These are phyloP conservation scores for Ramularia endophylla DNA, from an alignment of 2,329 filamentous ascomycete species.

Conservation along the genomic window DNA sequence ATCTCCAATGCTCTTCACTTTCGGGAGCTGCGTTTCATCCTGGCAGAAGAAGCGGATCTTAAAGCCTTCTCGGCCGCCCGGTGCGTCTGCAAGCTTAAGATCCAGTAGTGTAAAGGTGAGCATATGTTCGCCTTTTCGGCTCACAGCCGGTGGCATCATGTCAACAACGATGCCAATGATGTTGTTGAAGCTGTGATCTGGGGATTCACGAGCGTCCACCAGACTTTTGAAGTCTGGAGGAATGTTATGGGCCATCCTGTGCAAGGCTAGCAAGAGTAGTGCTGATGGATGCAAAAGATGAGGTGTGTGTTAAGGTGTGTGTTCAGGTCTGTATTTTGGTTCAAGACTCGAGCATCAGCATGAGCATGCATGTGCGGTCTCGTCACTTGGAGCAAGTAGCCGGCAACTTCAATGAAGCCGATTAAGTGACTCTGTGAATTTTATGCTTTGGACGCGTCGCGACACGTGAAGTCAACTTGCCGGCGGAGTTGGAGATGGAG, in stretches of 20 bases:
- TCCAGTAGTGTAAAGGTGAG: conserved; percentile 37
- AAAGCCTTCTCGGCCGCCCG: conserved; percentile 18
- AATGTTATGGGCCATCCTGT: conserved; percentile 10
- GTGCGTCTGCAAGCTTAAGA: conserved; percentile 13
- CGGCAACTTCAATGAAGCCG: no score
- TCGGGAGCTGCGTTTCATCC: conserved; percentile 31
- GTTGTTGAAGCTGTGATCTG: conserved; percentile 39
- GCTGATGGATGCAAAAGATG: no score
- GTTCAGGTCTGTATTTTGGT: no score
- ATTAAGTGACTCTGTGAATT: no score
- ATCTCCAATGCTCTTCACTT: conserved; percentile 49
- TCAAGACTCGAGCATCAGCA: no score
- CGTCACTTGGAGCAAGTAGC: no score
- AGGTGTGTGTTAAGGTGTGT: no score
- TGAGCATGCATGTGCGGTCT: no score
- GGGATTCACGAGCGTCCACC: conserved; percentile 13
- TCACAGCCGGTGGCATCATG: conserved; percentile 47
- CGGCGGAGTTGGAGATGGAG: no score
- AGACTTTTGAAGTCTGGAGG: conserved; percentile 25
- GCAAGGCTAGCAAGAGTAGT: no score
- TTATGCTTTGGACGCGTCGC: no score
- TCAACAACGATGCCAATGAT: conserved; percentile 69
- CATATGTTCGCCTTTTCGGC: conserved; percentile 37
- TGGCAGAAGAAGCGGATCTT: conserved; percentile 57
- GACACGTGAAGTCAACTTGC: no score